Percentiles rank a stretch among this genome's conserved stretches.
phyloP scores from a whole-genome alignment of 352 stramenopile species.

The Globisporangium rhizosaccharum region DNA sequence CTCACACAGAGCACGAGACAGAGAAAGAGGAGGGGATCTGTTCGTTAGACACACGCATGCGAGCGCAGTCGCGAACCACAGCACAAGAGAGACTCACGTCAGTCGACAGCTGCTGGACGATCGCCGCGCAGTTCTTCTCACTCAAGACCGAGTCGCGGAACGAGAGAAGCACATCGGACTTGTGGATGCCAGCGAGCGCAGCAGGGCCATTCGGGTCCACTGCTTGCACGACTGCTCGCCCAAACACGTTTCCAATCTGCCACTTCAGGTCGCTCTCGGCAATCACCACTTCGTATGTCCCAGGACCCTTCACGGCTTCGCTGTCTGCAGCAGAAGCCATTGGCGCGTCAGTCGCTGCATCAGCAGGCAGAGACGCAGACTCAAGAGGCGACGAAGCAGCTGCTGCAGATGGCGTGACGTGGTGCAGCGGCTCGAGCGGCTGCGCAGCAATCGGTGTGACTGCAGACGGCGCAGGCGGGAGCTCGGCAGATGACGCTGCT shows the following conservation, averaged over 20 bases:
- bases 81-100: constrained; percentile 37
- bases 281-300: constrained; percentile 82
- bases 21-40: not conserved
- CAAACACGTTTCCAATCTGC: constrained; percentile 84
- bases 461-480: constrained; percentile 30
- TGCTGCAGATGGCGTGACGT: constrained; percentile 7
- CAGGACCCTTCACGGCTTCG: constrained; percentile 49
- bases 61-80: not conserved
- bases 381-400: not conserved
- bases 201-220: constrained; percentile 63
- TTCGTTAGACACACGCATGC: not conserved
- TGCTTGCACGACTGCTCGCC: constrained; percentile 73
- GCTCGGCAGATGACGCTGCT: constrained; percentile 22
- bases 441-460: constrained; percentile 49
- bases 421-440: constrained; percentile 46
- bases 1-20: not conserved
- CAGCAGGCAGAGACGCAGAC: constrained; percentile 1
- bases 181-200: constrained; percentile 67
- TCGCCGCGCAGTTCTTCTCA: constrained; percentile 67
- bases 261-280: constrained; percentile 66
- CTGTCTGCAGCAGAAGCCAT: constrained; percentile 18
- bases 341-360: constrained; percentile 10
- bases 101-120: constrained; percentile 73
- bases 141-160: constrained; percentile 71
- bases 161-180: constrained; percentile 77